A percentile compares a stretch with the other conserved stretches of the same genome.
These are phyloP conservation scores for Davidsoniella australis DNA, from an alignment of 2,329 filamentous ascomycete species.

Conservation along the genomic window DNA sequence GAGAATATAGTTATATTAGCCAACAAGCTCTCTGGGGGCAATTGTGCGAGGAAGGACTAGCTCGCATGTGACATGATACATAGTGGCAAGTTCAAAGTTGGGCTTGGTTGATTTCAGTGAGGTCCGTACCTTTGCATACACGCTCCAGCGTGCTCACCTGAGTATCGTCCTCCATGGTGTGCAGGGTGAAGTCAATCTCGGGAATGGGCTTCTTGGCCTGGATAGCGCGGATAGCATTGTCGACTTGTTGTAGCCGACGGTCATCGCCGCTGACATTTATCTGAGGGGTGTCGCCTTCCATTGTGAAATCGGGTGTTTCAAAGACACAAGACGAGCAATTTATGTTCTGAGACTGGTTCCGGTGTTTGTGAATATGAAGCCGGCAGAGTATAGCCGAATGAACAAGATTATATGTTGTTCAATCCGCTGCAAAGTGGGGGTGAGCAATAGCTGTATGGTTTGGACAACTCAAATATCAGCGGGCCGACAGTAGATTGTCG, in stretches of 20 bases:
- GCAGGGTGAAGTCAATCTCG: conserved; percentile 96
- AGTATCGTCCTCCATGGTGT: conserved; percentile 93
- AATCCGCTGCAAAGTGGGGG: background rate
- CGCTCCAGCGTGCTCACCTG: conserved; percentile 92
- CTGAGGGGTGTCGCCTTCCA: conserved; percentile 30
- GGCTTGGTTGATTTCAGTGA: background rate
- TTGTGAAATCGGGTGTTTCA: conserved; percentile 15
- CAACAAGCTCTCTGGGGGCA: background rate
- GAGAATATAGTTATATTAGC: conserved; percentile 14
- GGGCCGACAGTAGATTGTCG: background rate
- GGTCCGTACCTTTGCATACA: conserved; percentile 80
- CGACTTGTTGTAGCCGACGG: conserved; percentile 46
- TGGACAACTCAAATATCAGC: no score
- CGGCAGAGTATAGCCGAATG: background rate
- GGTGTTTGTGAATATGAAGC: background rate
- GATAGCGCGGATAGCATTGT: conserved; percentile 84
- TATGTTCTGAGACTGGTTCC: background rate
- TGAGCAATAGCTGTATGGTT: background rate
- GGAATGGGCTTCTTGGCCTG: conserved; percentile 88
- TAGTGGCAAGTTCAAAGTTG: background rate
- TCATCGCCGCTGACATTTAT: conserved; percentile 24
- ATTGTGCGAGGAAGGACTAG: background rate
- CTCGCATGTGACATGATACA: background rate
- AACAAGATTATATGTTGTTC: background rate
- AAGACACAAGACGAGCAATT: background rate